Conservation (phyloP, 2,329 filamentous ascomycete species). For the Dichotomopilus funicola region DNA sequence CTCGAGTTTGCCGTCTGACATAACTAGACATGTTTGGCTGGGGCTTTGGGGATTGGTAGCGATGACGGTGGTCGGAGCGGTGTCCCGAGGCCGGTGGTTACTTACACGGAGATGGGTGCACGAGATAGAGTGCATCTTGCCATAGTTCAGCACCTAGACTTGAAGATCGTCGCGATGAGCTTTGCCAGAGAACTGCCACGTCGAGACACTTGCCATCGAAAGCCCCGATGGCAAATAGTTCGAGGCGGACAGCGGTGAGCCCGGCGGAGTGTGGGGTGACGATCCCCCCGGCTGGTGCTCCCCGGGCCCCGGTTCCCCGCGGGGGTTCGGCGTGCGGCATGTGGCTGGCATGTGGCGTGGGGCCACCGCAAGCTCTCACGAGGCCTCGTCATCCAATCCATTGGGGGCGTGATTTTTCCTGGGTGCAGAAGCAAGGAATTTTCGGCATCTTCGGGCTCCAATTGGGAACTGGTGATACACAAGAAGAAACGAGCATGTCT, state of each 20-base stretch:
- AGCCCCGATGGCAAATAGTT: neutral
- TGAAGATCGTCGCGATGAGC: neutral
- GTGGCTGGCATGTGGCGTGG: no score
- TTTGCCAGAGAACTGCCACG: slow-evolving; percentile 1
- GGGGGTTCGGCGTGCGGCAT: neutral
- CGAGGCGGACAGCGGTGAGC: slow-evolving; percentile 10
- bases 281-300: slow-evolving; percentile 7
- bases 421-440: neutral
- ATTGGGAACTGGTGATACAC: neutral
- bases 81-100: no score
- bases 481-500: no score
- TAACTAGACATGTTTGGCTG: no score
- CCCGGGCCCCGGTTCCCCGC: slow-evolving; percentile 3
- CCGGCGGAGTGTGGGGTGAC: slow-evolving; percentile 8
- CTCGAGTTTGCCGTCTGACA: no score
- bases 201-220: slow-evolving; percentile 1
- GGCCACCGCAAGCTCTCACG: no score
- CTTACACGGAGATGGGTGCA: slow-evolving; percentile 3
- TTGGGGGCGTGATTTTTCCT: neutral
- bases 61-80: no score
- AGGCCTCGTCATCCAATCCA: neutral
- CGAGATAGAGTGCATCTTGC: slow-evolving; percentile 6
- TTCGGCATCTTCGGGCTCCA: neutral
- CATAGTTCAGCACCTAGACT: neutral
- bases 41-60: no score